phyloP scores from a whole-genome alignment of 2,329 filamentous ascomycete species.

The Paradendryphiella salina region DNA sequence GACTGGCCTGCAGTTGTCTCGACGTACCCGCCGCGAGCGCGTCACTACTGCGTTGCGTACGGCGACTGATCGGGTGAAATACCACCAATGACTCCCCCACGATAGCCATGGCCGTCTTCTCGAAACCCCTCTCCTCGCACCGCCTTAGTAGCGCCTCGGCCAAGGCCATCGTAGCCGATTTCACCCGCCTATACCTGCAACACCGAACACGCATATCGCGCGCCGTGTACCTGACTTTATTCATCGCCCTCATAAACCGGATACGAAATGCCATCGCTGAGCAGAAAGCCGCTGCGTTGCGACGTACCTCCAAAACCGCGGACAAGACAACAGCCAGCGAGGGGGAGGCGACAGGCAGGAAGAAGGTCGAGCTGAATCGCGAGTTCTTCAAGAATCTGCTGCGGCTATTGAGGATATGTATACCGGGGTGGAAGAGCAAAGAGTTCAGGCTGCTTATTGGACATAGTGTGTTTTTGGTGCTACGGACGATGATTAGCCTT shows the following conservation, averaged over 20 bases:
- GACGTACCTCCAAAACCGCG: conserved; percentile 52
- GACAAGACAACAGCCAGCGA: conserved; percentile 48
- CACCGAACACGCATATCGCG: conserved; percentile 50
- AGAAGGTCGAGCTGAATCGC: conserved; percentile 89
- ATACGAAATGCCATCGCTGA: conserved; percentile 89
- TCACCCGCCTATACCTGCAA: conserved; percentile 45
- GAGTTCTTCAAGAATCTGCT: conserved; percentile 81
- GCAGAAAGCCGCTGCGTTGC: conserved; percentile 80
- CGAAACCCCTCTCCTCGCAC: conserved; percentile 43
- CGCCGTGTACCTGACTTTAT: conserved; percentile 48
- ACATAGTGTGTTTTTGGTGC: conserved; percentile 89
- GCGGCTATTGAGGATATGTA: conserved; percentile 78
- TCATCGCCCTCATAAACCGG: conserved; percentile 64
- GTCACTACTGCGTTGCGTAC: conserved; percentile 4
- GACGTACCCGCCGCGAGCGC: conserved; percentile 5
- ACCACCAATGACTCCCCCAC: conserved; percentile 25
- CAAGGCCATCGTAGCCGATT: conserved; percentile 44
- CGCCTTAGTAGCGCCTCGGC: conserved; percentile 39
- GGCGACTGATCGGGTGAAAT: neutral
- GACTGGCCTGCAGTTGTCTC: neutral
- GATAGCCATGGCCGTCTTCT: conserved; percentile 48
- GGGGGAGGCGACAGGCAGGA: conserved; percentile 54
- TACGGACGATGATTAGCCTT: conserved; percentile 88
- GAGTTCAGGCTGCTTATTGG: conserved; percentile 84
- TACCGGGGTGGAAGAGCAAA: conserved; percentile 87